Evolutionary conservation across 2,329 filamentous ascomycete species (phyloP), one percentile per base, ranked within the genome.

Genomic region (Epichloe uncinata): DNA sequence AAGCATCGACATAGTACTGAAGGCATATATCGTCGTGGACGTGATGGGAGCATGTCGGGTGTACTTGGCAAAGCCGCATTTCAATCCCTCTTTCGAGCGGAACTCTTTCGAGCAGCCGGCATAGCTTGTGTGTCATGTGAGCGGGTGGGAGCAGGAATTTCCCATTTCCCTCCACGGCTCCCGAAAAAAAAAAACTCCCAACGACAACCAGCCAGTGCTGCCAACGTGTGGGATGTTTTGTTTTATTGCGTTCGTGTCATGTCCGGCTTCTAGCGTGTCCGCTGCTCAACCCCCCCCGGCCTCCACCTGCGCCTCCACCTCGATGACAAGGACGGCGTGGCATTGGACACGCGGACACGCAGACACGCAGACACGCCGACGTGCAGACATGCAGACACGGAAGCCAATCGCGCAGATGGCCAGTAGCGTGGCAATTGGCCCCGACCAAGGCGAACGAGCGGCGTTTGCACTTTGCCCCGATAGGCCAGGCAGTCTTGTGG

Each of bases 81-180:
- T 8, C 43, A 5, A 5, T 22, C 20, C 4, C 20, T 22, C 34
- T 36, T 26, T 11, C 38, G 46, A 41, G 36, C 16, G 16, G 16
- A 16, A 16, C 20, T 22, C 35, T 36, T 16, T 12, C 38, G 46
- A 42, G 37, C 37, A 50, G 36, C 48, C 41, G 16, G 45, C 49
- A 50, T 47, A 35, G 41, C 38, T 16, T 34, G 40, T 38, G 45
- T 41, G 49, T 50, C 49, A 50, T 50, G 45, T 47, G 40, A 44
- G 49, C 22, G 38, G 35, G 12, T 46, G 18, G n/a, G 18, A 8
- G 16, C 12, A 20, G 30, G 9, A 40, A 47, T 26, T 26, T 46
- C 6, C 44, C 18, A 47, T 26, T 26, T 46, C 6, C 35, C 18
- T 20, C 34, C 12, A 30, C 7, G 15, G 18, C 18, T 13, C 18